phyloP scores from a whole-genome alignment of 768 basidiomycete species.

The Podaxis sp. region DNA sequence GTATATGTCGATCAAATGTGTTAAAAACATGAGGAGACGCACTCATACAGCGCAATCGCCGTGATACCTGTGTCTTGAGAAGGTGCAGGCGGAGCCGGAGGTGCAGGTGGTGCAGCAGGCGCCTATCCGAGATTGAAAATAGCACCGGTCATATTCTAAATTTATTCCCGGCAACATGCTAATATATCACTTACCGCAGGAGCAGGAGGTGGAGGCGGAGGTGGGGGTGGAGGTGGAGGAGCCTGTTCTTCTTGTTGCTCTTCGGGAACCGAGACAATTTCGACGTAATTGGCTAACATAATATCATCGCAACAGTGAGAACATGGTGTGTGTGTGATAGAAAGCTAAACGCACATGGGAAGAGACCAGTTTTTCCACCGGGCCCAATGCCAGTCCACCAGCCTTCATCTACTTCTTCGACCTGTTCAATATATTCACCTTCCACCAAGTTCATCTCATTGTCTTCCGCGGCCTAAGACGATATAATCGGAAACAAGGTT shows the following conservation, averaged over 20 bases:
- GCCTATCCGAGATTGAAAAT: background rate
- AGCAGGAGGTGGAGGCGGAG: slow-evolving; percentile 57
- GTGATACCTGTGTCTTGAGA: slow-evolving; percentile 60
- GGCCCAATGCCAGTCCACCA: slow-evolving; percentile 88
- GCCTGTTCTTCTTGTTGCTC: slow-evolving; percentile 34
- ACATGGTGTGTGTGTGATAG: background rate
- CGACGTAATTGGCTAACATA: slow-evolving; percentile 79
- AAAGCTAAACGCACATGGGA: slow-evolving; percentile 63
- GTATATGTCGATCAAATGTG: background rate
- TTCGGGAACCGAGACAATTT: slow-evolving; percentile 56
- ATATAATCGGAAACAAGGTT: background rate
- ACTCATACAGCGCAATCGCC: slow-evolving; percentile 74
- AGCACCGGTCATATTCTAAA: background rate
- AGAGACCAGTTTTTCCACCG: slow-evolving; percentile 75
- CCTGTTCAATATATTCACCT: slow-evolving; percentile 77
- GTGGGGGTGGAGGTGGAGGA: slow-evolving; percentile 51
- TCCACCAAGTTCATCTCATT: slow-evolving; percentile 82
- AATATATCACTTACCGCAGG: slow-evolving; percentile 14
- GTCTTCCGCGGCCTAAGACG: slow-evolving; percentile 67
- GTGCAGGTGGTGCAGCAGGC: slow-evolving; percentile 24
- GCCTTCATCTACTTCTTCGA: slow-evolving; percentile 83
- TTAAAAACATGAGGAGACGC: slow-evolving; percentile 24
- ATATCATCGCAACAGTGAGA: background rate
- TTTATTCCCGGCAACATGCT: background rate
- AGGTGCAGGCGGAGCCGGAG: slow-evolving; percentile 48